Percentiles rank a stretch among this genome's conserved stretches.
These are phyloP conservation scores for Cylindrotheca fusiformis DNA, from an alignment of 108 stramenopile species.

Conservation along the genomic window DNA sequence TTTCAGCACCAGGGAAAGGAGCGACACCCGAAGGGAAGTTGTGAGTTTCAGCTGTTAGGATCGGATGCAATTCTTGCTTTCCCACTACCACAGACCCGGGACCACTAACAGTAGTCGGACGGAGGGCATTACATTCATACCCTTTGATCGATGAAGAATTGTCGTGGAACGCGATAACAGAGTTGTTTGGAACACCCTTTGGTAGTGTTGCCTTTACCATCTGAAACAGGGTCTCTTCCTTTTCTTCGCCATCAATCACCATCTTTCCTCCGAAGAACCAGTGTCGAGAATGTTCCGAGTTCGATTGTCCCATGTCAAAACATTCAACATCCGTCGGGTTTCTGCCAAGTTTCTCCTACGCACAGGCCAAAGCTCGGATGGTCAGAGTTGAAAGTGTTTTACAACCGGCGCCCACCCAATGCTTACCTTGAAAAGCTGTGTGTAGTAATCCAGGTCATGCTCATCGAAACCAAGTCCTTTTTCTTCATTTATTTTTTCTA, in stretches of 20 bases:
- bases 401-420: neutral
- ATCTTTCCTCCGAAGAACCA: conserved; percentile 99
- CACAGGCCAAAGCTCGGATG: conserved; percentile 2
- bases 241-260: conserved; percentile 96
- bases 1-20: conserved; percentile 99
- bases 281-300: conserved; percentile 98
- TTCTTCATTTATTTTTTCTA: conserved; percentile 89
- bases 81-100: conserved; percentile 57
- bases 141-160: conserved; percentile 95
- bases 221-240: conserved; percentile 90
- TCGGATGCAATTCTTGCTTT: conserved; percentile 81
- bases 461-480: conserved; percentile 97
- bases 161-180: conserved; percentile 98
- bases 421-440: conserved; percentile 90
- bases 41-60: conserved; percentile 99
- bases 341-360: conserved; percentile 86
- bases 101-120: conserved; percentile 46
- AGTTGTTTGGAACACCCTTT: conserved; percentile 76
- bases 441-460: conserved; percentile 98
- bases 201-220: conserved; percentile 97
- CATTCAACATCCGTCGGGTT: conserved; percentile 99
- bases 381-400: no score
- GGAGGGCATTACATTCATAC: conserved; percentile 66
- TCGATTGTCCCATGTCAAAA: conserved; percentile 98
- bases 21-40: conserved; percentile 99